Base-by-base conservation (phyloP, 148 eudicot species). In the Fagopyrum tataricum region DNA sequence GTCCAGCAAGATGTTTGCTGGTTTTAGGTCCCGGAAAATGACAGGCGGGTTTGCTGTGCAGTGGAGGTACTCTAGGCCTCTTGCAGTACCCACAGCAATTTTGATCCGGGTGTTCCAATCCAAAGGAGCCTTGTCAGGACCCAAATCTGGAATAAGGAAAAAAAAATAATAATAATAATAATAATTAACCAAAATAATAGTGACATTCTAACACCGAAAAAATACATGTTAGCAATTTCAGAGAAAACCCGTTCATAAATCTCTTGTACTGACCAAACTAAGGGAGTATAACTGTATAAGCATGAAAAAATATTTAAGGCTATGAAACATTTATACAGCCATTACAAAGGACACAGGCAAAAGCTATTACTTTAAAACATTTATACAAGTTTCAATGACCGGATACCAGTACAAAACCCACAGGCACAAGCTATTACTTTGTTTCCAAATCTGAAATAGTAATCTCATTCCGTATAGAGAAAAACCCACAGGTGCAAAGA, bases 61-160 rank as follows among this genome's bases (percentile, higher is more conserved):
- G 40, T 84, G 87, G 26, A 84, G 84, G 75, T 84, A 84, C 43
- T 81, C 79, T 13, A 84, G 81, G 9, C 87, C 87, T 59, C 76
- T 83, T 21, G 87, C 87, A 39, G 68, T 41, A 17, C 9, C 67
- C 18, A 56, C 67, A 73, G 75, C 47, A 0, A 73, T 42, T 42
- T 73, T 39, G 23, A 73, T 52, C 31, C 67, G 72, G 26, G 52
- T 70, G 72, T 70, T 70, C 72, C 72, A 70, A 24, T 46, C 59
- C 24, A 72, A 31, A 23, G 59, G 58, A 23, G 9, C 9, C 59
- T 72, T 72, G 20, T 20, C 74, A 46, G 61, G 41, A 15, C 20
- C 59, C 58, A 47, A 72, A 49, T 47, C 74, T 72, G 59, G 53
- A 13, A 21, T 13, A 6, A 48, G 13, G 12, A 31, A 8, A 9